A percentile compares a stretch with the other conserved stretches of the same genome.
These are phyloP conservation scores for Cystobasidium sp. DNA, from an alignment of 1,284 basidiomycete species.

Conservation along the genomic window DNA sequence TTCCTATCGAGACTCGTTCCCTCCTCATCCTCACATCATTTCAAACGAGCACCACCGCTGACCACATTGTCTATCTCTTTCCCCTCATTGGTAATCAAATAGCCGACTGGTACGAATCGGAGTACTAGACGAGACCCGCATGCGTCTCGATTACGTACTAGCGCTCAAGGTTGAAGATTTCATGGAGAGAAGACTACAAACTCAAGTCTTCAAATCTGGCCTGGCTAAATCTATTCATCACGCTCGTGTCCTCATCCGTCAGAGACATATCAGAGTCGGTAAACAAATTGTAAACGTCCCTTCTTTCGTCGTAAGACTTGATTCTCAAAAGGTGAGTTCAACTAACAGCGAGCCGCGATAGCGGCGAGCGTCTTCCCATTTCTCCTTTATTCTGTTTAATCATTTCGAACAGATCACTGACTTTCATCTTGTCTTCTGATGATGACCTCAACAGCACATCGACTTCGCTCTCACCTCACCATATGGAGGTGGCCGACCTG, in stretches of 20 bases:
- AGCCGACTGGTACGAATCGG: slow-evolving; percentile 94
- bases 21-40: too few species aligned
- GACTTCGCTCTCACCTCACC: slow-evolving; percentile 98
- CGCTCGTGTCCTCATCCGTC: slow-evolving; percentile 95
- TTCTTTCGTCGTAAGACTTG: slow-evolving; percentile 87
- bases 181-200: slow-evolving; percentile 98
- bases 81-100: background rate
- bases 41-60: too few species aligned
- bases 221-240: slow-evolving; percentile 99
- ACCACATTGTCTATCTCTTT: background rate
- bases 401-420: background rate
- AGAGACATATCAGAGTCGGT: slow-evolving; percentile 96
- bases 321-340: slow-evolving; percentile 58
- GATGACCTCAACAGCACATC: too few species aligned
- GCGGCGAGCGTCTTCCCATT: background rate
- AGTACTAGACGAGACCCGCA: slow-evolving; percentile 98
- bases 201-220: slow-evolving; percentile 99
- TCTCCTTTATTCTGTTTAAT: background rate
- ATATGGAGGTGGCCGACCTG: slow-evolving; percentile 94
- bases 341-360: background rate
- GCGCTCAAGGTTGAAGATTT: slow-evolving; percentile 99
- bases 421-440: too few species aligned
- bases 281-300: slow-evolving; percentile 99
- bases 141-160: slow-evolving; percentile 99
- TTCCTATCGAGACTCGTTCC: background rate